Evolutionary conservation across 108 stramenopile genomes (phyloP), one percentile per base, ranked within the genome.

Genomic region (Pseudonitzschia multiseries): DNA sequence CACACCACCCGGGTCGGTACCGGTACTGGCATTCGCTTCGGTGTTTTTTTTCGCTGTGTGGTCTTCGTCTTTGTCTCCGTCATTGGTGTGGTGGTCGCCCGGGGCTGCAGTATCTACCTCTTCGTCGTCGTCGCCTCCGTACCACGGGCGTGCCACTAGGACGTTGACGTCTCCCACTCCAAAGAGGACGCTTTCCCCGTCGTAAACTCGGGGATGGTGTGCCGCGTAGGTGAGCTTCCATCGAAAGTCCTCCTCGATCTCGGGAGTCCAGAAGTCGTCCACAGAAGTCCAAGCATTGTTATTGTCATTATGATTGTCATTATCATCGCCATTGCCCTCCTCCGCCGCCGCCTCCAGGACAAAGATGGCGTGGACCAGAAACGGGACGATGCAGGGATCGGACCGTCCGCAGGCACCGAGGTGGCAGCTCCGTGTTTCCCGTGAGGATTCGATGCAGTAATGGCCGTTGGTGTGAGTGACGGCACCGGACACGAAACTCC

Each of bases 361-460:
- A 17, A 90, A 36, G 43, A 93, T 89, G 5, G 87, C 79, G 68
- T 90, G 89, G 12, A 93, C 82, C 68, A 89, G 62, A 65, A 84
- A 93, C 1, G 89, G 89, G 56, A 87, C 86, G 9, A 80, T 41
- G 74, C 93, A 93, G 13, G 90, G 84, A 74, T 93, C 90, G 12
- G 68, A 73, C 56, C 84, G 71, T 17, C 89, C 88, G 71, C 92
- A 93, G 14, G 83, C 84, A 46, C 81, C 85, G 15, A 85, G 68
- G 64, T 93, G 92, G 28, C 92, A 93, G 28, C 78, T 72, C 40
- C 92, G 79, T 13, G 69, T 83, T 46, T 77, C 68, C 22, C 88
- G 76, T 15, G 72, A 54, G 27, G 72, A 68, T 73, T 89, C 89
- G 50, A 87, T 74, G 56, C 92, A 93, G 21, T 70, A 76, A 9